Evolutionary conservation across 495 filamentous ascomycete species (phyloP).

Genomic region (Lophiotrema nucula): DNA sequence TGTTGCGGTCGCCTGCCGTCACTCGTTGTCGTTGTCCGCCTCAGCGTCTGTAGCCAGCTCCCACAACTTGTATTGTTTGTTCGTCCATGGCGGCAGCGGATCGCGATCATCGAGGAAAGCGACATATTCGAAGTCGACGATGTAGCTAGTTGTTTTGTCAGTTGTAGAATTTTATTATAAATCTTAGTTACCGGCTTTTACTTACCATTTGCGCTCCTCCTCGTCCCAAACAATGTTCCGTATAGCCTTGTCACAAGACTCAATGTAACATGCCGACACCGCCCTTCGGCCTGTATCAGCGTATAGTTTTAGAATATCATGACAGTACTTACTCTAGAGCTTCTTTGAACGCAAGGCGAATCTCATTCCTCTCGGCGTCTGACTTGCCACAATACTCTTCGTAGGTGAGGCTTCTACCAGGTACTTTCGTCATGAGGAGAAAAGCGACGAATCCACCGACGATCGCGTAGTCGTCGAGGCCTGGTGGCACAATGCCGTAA

Average conservation of each 20-base stretch:
- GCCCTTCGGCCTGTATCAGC: neutral
- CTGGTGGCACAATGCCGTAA: neutral
- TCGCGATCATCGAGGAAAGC: no score
- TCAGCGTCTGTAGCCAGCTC: neutral
- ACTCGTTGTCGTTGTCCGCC: neutral
- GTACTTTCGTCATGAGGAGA: constrained; percentile 15
- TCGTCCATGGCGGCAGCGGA: neutral
- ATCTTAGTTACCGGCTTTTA: neutral
- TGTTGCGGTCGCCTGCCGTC: neutral
- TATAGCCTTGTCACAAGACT: neutral
- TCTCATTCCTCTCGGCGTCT: neutral
- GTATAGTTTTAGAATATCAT: neutral
- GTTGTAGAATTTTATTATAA: neutral
- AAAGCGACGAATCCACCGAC: neutral
- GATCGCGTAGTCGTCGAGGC: neutral
- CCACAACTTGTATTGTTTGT: neutral
- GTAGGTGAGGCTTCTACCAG: neutral
- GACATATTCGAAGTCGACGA: constrained; percentile 13
- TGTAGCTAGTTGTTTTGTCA: constrained; percentile 3
- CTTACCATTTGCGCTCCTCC: constrained; percentile 7
- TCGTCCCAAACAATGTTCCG: constrained; percentile 9
- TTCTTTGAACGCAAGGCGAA: constrained; percentile 5
- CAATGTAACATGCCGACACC: neutral
- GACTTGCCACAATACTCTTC: neutral
- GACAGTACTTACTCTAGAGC: neutral